Conservation (phyloP, 208 protist genomes). For the Leptomonas seymouri region DNA sequence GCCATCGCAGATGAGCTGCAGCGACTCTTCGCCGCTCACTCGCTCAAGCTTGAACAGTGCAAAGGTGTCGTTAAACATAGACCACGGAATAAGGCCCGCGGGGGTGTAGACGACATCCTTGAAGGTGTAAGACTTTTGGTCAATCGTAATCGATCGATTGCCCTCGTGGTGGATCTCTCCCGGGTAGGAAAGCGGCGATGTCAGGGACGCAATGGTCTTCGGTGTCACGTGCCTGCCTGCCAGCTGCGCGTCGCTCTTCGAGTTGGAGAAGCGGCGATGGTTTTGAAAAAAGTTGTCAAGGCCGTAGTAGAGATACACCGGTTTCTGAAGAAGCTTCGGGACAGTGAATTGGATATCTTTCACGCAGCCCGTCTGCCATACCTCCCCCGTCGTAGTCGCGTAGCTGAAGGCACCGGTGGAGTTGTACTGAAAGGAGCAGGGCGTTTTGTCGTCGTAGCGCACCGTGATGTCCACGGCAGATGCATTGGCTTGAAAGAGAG, state of each 20-base stretch:
- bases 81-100: conserved; percentile 97
- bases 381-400: conserved; percentile 6
- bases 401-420: conserved; percentile 54
- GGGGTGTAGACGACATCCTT: conserved; percentile 91
- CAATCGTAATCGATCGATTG: conserved; percentile 23
- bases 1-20: conserved; percentile 71
- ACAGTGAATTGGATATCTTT: conserved; percentile 68
- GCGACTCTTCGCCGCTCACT: background rate
- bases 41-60: conserved; percentile 39
- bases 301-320: conserved; percentile 98
- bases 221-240: conserved; percentile 36
- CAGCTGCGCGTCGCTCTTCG: conserved; percentile 77
- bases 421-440: conserved; percentile 42
- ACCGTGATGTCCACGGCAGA: conserved; percentile 68
- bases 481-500: conserved; percentile 74
- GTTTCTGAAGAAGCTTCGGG: conserved; percentile 63
- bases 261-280: conserved; percentile 94
- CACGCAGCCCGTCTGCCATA: conserved; percentile 56
- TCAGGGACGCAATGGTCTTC: conserved; percentile 34
- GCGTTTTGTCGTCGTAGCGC: conserved; percentile 72
- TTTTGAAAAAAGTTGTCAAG: conserved; percentile 99
- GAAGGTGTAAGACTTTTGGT: conserved; percentile 29
- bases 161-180: conserved; percentile 48
- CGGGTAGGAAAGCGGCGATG: conserved; percentile 58
- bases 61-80: conserved; percentile 98